phyloP scores from a whole-genome alignment of 441 rosid genomes.

The Gossypium davidsonii region DNA sequence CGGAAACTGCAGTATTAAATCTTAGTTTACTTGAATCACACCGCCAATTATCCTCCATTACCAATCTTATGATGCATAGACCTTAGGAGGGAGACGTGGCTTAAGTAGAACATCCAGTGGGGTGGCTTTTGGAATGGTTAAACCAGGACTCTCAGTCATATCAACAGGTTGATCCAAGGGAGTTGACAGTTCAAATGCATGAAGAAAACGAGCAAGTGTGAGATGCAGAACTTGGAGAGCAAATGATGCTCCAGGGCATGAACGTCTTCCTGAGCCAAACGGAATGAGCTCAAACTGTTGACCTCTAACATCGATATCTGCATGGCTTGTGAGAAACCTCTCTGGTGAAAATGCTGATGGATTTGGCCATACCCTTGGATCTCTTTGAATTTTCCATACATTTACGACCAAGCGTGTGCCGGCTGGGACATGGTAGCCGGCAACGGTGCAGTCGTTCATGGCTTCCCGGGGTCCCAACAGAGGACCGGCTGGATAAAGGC shows the following conservation, averaged over 20 bases:
- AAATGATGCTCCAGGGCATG: slow-evolving; percentile 29
- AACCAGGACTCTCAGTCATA: slow-evolving; percentile 31
- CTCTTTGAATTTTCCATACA: slow-evolving; percentile 43
- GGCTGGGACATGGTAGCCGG: slow-evolving; percentile 34
- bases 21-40: neutral
- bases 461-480: slow-evolving; percentile 36
- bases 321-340: slow-evolving; percentile 30
- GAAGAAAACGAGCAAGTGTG: slow-evolving; percentile 29
- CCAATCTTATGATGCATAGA: slow-evolving; percentile 4
- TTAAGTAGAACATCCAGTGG: slow-evolving; percentile 34
- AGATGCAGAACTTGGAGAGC: slow-evolving; percentile 25
- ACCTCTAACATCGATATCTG: slow-evolving; percentile 24
- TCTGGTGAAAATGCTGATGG: slow-evolving; percentile 35
- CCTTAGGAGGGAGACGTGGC: slow-evolving; percentile 26
- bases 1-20: neutral
- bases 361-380: slow-evolving; percentile 32
- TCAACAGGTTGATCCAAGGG: slow-evolving; percentile 23
- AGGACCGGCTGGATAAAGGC: slow-evolving; percentile 50
- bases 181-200: slow-evolving; percentile 27
- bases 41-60: neutral
- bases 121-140: slow-evolving; percentile 27
- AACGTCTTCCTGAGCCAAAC: slow-evolving; percentile 30
- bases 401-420: slow-evolving; percentile 47
- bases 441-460: slow-evolving; percentile 42
- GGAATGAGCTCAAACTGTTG: slow-evolving; percentile 31